phyloP scores from a whole-genome alignment of 495 filamentous ascomycete genomes.

The Lasiosphaeria miniovina region DNA sequence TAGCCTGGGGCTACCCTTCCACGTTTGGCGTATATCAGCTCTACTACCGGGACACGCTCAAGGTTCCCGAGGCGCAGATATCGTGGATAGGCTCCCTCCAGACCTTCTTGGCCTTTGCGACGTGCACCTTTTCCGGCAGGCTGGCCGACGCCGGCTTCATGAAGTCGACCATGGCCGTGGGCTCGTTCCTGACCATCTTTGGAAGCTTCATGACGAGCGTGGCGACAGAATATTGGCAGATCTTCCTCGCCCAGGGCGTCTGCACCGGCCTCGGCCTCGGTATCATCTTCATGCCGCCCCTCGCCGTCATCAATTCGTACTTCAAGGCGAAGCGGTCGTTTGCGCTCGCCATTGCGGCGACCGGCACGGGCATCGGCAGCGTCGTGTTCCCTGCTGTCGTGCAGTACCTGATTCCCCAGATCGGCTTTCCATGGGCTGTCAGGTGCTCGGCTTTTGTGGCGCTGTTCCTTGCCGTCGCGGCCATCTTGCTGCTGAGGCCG shows the following conservation, averaged over 20 bases:
- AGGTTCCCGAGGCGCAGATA: constrained; percentile 38
- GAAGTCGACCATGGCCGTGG: constrained; percentile 32
- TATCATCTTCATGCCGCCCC: constrained; percentile 42
- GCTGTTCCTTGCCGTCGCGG: constrained; percentile 29
- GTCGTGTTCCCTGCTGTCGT: constrained; percentile 41
- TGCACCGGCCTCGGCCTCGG: constrained; percentile 42
- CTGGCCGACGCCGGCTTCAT: constrained; percentile 43
- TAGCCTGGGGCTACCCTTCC: constrained; percentile 43
- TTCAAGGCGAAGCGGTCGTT: constrained; percentile 36
- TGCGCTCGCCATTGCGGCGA: constrained; percentile 37
- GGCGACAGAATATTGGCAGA: constrained; percentile 40
- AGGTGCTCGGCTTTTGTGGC: constrained; percentile 40
- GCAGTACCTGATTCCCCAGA: constrained; percentile 39
- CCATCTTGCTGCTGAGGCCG: constrained; percentile 34
- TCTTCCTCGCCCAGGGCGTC: constrained; percentile 44
- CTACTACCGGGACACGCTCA: constrained; percentile 43
- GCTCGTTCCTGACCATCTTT: constrained; percentile 35
- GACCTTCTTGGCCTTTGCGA: constrained; percentile 40
- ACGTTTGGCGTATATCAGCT: constrained; percentile 48
- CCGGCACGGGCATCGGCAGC: constrained; percentile 43
- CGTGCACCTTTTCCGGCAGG: constrained; percentile 40
- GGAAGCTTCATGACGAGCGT: constrained; percentile 46
- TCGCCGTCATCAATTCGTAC: constrained; percentile 41
- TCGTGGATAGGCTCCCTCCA: constrained; percentile 49
- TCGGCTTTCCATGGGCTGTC: constrained; percentile 47